Base-by-base conservation (phyloP, 2,329 filamentous ascomycete genomes). In the Chalaropsis thielavioides region DNA sequence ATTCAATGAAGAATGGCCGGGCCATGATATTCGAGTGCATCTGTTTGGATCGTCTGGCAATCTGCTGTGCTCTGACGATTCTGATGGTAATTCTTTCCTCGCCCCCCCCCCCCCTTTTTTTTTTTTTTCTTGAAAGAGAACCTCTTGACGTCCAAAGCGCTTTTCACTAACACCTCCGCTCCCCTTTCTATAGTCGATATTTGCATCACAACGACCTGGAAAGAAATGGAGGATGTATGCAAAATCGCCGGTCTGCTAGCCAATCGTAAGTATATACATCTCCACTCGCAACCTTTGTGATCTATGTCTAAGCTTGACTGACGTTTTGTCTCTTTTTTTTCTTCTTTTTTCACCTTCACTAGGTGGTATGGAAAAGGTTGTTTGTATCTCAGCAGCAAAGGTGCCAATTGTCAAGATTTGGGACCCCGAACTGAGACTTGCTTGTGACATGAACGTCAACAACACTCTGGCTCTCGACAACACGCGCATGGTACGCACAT, bases 1-100 rank as follows among this genome's bases (percentile, higher is more conserved):
- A 49, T 85, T 99, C 73, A 94, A 95, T 71, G 83, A 89, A 7
- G 85, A 95, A 72, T 99, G 92, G 90, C 94, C 94, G 0, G 90
- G 89, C 0, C 87, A 90, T 71, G 83, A 95, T 68, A 96, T 96
- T 72, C 86, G 83, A 69, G 94, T 96, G 43, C 87, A 94, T 73
- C 84, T 97, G 17, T 99, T 99, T 80, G 94, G 94, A n/a, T 97
- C 94, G 4, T 97, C 94, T 3, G 94, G 94, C 60, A 99, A 99
- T 75, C 78, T 94, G 74, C 79, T 99, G 65, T 96, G 91, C 75
- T 96, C 92, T 41, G 92, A 90, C 74, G 91, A 96, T 72, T 99
- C 94, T 63, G 94, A 99, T 78, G 90, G 91, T 96, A 79, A 71
- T 85, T 31, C 2, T 31, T 6, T 6, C 31, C 2, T 6, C 2